Evolutionary conservation across 139 green algal genomes (phyloP).

Genomic region (Eudorina sp.): DNA sequence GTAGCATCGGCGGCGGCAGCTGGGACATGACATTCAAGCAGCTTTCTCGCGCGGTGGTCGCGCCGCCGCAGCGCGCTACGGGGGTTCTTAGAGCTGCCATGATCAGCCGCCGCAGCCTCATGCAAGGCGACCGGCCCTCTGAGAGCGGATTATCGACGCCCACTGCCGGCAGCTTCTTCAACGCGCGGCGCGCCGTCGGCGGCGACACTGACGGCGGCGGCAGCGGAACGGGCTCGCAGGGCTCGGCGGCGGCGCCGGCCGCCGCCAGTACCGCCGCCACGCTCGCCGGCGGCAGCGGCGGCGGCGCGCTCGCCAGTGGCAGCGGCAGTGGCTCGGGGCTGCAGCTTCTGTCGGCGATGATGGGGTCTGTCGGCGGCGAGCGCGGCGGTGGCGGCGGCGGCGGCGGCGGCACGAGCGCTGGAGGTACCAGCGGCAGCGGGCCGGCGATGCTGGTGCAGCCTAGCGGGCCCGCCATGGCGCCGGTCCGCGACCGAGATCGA

Average conservation of each 20-base stretch:
- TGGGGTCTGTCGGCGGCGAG: not conserved
- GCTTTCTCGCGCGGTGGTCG: conserved; percentile 23
- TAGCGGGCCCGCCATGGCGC: conserved; percentile 14
- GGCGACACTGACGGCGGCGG: not conserved
- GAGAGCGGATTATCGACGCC: conserved; percentile 19
- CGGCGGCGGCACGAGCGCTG: not conserved
- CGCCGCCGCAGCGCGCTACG: not conserved
- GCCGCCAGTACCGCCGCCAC: no score
- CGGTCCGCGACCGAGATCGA: no score
- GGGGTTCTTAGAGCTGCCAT: conserved; percentile 1
- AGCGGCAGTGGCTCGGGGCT: not conserved
- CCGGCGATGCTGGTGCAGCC: conserved; percentile 5
- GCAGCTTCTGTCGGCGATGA: not conserved
- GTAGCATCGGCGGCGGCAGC: conserved; percentile 14
- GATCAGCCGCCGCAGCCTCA: conserved; percentile 11
- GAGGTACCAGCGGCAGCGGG: not conserved
- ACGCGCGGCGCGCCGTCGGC: not conserved
- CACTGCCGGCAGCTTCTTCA: conserved; percentile 24
- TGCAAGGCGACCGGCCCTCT: not conserved
- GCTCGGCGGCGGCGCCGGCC: not conserved
- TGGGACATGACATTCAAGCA: conserved; percentile 43
- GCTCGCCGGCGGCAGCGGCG: not conserved
- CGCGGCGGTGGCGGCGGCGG: not conserved
- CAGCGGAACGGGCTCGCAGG: not conserved
- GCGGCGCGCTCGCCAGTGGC: not conserved